Evolutionary conservation across 805 yeast species (phyloP), one percentile per base, ranked within the genome.

Genomic region (Candida caryicola): DNA sequence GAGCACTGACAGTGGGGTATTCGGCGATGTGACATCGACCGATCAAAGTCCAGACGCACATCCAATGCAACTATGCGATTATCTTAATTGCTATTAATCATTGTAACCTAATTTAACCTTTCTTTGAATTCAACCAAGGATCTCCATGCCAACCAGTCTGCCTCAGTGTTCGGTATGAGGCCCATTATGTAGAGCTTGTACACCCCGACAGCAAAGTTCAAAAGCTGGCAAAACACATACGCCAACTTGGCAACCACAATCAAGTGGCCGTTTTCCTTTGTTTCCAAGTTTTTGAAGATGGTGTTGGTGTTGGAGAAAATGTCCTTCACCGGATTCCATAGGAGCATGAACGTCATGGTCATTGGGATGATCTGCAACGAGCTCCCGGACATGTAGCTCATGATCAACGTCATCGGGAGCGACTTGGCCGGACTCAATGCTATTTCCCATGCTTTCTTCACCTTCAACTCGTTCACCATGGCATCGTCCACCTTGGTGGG

Each of bases 141-240:
- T 55, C 89, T 95, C 90, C 95, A 90, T 5, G 88, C 80, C 13
- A 91, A 64, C 98, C 98, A 93, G 57, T 91, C 99, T 47, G 95
- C 82, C 32, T 74, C 74, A 26, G 80, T 82, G 50, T 84, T 86
- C 16, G 99, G 99, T 42, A 91, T 79, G 47, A 91, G 67, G 0
- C 97, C 98, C 96, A 91, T 86, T 16, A 73, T 68, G 50, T 85
- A 80, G 42, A 93, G 65, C 59, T 93, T 93, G 79, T 87, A 89
- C 13, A 89, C 53, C 2, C 97, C 98, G 26, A 88, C 77, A 3
- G 70, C 76, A 64, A 90, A 66, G 36, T 81, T 73, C 4, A 76
- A 73, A 31, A 80, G 33, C 40, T 74, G 76, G 40, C 75, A 73
- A 17, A 64, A 13, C 17, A 69, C 60, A 49, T 64, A 83, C 23